Evolutionary conservation across 2,329 filamentous ascomycete genomes (phyloP), one percentile per base, ranked within the genome.

Genomic region (Pseudogymnoascus sp.): DNA sequence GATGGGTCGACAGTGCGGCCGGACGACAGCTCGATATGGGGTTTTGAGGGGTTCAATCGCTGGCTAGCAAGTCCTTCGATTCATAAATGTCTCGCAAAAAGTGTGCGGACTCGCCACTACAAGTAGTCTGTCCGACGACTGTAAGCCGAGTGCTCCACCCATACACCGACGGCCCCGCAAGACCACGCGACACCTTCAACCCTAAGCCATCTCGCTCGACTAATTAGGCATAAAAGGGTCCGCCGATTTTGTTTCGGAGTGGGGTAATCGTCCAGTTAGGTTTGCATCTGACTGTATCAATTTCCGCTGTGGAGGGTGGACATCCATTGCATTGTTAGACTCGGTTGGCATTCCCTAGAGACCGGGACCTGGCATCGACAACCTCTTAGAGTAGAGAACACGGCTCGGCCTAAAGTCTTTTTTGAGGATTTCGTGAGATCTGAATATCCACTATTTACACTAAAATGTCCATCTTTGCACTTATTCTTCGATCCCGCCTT

Each of bases 341-440:
- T 6, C 26, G 9, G 45, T 28, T 10, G 23, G n/a, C 8, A 18
- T 26, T 52, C 45, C 45, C 45, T n/a, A 12, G 23, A 18, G 45
- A 30, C 45, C 13, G 45, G 45, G 30, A 30, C 5, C 45, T 30
- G 45, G 45, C 30, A 26, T 26, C 45, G 12, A 52, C n/a, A 10
- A 12, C 9, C 9, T 2, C 9, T 15, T 52, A 18, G 23, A 30
- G 26, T 52, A 52, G 45, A 18, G 23, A 9, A 26, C 19, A 30
- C 45, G 45, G 45, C 45, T 52, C 45, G 45, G 45, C 15, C n/a
- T 15, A 52, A 52, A 30, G 26, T 6, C 45, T 52, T 52, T 52
- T 52, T 52, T 5, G 45, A 52, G 45, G 30, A 52, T 10, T 13
- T 30, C 8, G n/a, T 18, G 45, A 52, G 18, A 10, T n/a, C 26